Evolutionary conservation across 306 rosid genomes (phyloP).

Genomic region (Acacia crassicarpa): DNA sequence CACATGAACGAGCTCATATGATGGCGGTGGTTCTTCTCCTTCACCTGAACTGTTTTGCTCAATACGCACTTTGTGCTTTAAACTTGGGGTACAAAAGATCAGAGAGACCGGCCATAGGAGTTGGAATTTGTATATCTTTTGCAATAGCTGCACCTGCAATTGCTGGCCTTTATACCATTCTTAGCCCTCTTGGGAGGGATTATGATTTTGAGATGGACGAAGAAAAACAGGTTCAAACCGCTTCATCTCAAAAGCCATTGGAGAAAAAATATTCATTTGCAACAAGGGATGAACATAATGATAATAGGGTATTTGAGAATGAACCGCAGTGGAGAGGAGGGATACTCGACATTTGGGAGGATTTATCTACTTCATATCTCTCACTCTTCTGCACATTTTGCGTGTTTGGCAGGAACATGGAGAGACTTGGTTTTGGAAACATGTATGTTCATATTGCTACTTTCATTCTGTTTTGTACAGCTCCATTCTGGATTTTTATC

Average conservation of each 20-base stretch:
- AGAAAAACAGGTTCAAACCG: conserved; percentile 55
- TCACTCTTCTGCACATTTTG: conserved; percentile 88
- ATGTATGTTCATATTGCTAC: conserved; percentile 91
- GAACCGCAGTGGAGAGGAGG: conserved; percentile 84
- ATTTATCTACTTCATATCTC: conserved; percentile 74
- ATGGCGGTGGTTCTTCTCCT: conserved; percentile 81
- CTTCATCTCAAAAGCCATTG: conserved; percentile 36
- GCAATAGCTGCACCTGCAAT: conserved; percentile 86
- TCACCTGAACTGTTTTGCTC: conserved; percentile 82
- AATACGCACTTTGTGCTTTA: conserved; percentile 91
- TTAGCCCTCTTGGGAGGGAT: conserved; percentile 91
- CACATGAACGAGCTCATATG: conserved; percentile 95
- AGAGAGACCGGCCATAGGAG: conserved; percentile 83
- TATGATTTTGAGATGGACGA: conserved; percentile 72
- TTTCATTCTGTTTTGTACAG: conserved; percentile 85
- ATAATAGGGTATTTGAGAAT: conserved; percentile 36
- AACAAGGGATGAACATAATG: conserved; percentile 34
- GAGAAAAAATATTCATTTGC: conserved; percentile 85
- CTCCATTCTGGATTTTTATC: conserved; percentile 91
- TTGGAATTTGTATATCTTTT: conserved; percentile 73
- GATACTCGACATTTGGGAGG: conserved; percentile 82
- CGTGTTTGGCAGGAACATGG: conserved; percentile 98
- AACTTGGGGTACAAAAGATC: conserved; percentile 84
- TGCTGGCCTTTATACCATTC: conserved; percentile 73
- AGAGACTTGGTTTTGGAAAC: conserved; percentile 95